Conservation (phyloP, 768 basidiomycete genomes). For the Kockovaella imperatae region DNA sequence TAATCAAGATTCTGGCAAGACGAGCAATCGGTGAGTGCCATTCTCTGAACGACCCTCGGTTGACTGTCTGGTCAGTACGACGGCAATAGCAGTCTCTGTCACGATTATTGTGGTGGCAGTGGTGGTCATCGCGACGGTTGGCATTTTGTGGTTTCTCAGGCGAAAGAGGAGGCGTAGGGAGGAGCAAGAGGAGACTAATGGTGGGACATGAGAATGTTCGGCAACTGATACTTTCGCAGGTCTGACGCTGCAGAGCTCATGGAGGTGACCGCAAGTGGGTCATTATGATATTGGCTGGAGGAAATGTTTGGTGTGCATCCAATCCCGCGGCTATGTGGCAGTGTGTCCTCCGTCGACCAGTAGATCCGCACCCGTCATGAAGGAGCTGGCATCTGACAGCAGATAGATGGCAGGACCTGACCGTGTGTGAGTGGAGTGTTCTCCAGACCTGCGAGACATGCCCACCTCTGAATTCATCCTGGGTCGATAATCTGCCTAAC, state of each 20-base stretch:
- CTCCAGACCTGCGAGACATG: background rate
- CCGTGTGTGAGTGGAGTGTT: background rate
- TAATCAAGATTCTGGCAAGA: too few species aligned
- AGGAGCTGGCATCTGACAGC: conserved; percentile 41
- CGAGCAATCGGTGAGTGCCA: too few species aligned
- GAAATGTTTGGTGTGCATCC: too few species aligned
- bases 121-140: conserved; percentile 14
- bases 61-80: conserved; percentile 10
- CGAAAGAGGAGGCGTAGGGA: conserved; percentile 10
- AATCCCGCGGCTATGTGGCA: too few species aligned
- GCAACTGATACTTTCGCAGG: background rate
- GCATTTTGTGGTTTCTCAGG: conserved; percentile 13
- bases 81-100: conserved; percentile 21
- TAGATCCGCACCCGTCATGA: conserved; percentile 41
- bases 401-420: conserved; percentile 37
- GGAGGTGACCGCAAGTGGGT: too few species aligned
- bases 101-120: conserved; percentile 23
- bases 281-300: too few species aligned
- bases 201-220: background rate
- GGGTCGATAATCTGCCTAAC: conserved; percentile 30
- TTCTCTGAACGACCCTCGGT: too few species aligned
- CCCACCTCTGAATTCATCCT: conserved; percentile 37
- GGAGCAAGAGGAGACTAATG: conserved; percentile 2
- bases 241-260: too few species aligned
- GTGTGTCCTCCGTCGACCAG: conserved; percentile 39